Conservation (phyloP, 2,329 filamentous ascomycete genomes). For the Scopulariopsis brevicaulis region DNA sequence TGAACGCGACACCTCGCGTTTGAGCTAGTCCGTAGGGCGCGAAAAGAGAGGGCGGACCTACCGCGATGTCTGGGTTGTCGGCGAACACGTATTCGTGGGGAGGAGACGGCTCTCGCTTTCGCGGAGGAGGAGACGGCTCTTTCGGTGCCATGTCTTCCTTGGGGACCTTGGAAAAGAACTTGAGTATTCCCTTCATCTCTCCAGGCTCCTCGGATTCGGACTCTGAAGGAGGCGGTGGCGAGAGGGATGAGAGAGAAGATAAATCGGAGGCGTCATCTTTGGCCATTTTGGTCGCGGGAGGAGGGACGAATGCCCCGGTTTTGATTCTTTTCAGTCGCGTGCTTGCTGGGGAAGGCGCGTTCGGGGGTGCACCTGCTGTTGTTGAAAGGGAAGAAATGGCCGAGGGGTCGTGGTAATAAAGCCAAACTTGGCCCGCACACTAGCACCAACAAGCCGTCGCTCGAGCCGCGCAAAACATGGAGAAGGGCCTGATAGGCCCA, state of each 20-base stretch:
- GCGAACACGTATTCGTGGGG: slow-evolving; percentile 82
- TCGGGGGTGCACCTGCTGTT: not conserved
- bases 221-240: slow-evolving; percentile 27
- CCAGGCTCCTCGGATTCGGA: slow-evolving; percentile 39
- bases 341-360: not conserved
- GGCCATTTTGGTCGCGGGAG: slow-evolving; percentile 30
- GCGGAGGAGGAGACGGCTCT: slow-evolving; percentile 53
- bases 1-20: slow-evolving; percentile 39
- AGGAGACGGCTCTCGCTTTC: slow-evolving; percentile 77
- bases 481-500: slow-evolving; percentile 9
- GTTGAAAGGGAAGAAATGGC: slow-evolving; percentile 14
- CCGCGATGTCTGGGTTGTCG: slow-evolving; percentile 85
- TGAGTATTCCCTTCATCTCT: slow-evolving; percentile 49
- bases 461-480: slow-evolving; percentile 9
- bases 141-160: slow-evolving; percentile 31
- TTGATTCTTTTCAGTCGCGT: not conserved
- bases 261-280: slow-evolving; percentile 52
- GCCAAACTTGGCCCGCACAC: slow-evolving; percentile 6
- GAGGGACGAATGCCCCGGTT: not conserved
- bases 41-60: slow-evolving; percentile 34
- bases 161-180: slow-evolving; percentile 40
- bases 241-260: slow-evolving; percentile 42
- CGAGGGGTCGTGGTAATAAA: slow-evolving; percentile 9
- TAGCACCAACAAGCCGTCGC: slow-evolving; percentile 7
- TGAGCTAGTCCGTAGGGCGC: not conserved